Percentiles rank a stretch among this genome's conserved stretches.
Conservation (phyloP, 345 rosid species). For the Mallotus nudiflorus region DNA sequence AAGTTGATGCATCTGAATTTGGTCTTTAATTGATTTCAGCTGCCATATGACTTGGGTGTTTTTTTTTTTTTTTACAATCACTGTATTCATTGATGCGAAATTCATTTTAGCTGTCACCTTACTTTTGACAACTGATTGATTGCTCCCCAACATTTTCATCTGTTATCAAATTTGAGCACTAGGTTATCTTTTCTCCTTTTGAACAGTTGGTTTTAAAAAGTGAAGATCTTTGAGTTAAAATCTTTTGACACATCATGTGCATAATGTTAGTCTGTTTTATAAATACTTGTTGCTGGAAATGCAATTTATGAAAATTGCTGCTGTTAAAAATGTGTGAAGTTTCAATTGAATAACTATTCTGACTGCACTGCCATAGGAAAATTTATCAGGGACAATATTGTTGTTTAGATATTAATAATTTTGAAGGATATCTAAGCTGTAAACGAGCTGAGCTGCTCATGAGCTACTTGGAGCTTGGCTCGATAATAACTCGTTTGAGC, state of each 20-base stretch:
- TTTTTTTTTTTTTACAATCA: neutral
- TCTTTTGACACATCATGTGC: neutral
- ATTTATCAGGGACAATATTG: neutral
- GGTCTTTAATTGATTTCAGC: neutral
- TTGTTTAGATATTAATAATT: neutral
- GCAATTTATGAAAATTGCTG: constrained; percentile 2
- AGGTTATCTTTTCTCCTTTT: neutral
- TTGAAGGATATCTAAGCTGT: neutral
- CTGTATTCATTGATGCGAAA: neutral
- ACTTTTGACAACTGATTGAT: neutral
- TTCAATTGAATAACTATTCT: neutral
- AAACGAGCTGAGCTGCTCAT: no score
- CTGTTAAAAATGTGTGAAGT: neutral
- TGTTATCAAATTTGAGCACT: neutral
- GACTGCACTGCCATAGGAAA: neutral
- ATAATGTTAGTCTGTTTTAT: neutral
- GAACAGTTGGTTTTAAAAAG: neutral
- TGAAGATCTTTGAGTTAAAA: neutral
- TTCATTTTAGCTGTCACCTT: neutral
- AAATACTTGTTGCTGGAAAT: neutral
- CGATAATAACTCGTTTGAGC: no score
- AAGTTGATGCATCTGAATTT: neutral
- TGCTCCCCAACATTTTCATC: neutral
- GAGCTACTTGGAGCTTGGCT: no score
- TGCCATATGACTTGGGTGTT: neutral